phyloP scores from a whole-genome alignment of 2,329 filamentous ascomycete species.

The Phyllosticta citriasiana region DNA sequence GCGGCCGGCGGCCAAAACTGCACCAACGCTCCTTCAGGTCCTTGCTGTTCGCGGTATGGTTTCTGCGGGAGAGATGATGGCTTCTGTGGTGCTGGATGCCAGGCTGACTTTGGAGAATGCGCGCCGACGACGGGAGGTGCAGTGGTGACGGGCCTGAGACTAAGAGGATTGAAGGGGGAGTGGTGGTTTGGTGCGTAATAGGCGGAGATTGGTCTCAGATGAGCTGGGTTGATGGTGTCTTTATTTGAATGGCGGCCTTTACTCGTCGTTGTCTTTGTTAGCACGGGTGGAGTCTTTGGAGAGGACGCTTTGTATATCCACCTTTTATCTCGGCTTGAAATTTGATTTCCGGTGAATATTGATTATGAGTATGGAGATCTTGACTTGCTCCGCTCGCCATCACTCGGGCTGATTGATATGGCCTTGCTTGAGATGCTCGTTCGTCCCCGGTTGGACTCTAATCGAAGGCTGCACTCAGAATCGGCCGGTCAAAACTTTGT shows the following conservation, averaged over 20 bases:
- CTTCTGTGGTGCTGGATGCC: not conserved
- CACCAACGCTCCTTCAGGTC: not conserved
- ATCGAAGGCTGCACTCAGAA: too few relatives aligned
- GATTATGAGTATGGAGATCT: too few relatives aligned
- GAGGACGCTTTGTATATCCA: not conserved
- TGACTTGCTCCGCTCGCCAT: too few relatives aligned
- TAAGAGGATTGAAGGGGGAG: not conserved
- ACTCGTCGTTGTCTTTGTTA: not conserved
- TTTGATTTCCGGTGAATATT: not conserved
- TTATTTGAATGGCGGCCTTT: not conserved
- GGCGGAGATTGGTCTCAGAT: too few relatives aligned
- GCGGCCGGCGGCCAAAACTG: not conserved
- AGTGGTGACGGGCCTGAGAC: not conserved
- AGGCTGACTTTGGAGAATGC: not conserved
- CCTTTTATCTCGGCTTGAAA: not conserved
- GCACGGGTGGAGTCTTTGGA: not conserved
- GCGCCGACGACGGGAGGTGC: not conserved
- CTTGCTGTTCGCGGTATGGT: conserved; percentile 3
- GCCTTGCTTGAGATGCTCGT: too few relatives aligned
- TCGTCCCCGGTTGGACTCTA: too few relatives aligned
- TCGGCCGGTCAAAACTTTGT: too few relatives aligned
- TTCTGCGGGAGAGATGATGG: not conserved
- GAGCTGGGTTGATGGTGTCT: not conserved
- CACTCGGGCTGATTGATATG: too few relatives aligned
- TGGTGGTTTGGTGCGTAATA: not conserved